phyloP scores from a whole-genome alignment of 441 rosid species.

The Hypseocharis bilobata region DNA sequence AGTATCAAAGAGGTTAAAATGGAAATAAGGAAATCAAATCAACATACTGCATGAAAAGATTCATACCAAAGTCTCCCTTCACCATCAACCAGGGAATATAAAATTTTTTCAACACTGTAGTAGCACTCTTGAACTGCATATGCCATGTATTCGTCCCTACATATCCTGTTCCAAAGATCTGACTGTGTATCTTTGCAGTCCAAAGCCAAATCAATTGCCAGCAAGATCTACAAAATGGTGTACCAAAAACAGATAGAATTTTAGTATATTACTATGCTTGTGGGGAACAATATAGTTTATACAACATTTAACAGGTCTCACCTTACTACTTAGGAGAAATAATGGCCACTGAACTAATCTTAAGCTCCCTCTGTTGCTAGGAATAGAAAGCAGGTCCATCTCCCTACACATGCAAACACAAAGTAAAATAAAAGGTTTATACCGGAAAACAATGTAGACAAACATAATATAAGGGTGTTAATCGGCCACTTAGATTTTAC shows the following conservation, averaged over 20 bases:
- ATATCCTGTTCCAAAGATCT: conserved; percentile 71
- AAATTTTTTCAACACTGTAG: conserved; percentile 67
- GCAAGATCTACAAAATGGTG: conserved; percentile 54
- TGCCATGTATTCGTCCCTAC: conserved; percentile 91
- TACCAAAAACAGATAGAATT: conserved; percentile 17
- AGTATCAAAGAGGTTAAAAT: not conserved
- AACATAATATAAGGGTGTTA: no score
- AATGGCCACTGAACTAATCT: conserved; percentile 96
- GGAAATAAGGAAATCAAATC: not conserved
- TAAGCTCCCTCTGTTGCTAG: conserved; percentile 89
- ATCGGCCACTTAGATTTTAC: conserved; percentile 27
- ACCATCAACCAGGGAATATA: conserved; percentile 78
- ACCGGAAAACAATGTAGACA: not conserved
- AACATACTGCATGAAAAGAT: conserved; percentile 10
- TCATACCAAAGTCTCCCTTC: conserved; percentile 88
- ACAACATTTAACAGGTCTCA: conserved; percentile 26
- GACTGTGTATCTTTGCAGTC: conserved; percentile 80
- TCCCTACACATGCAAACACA: conserved; percentile 47
- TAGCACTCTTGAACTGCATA: conserved; percentile 97
- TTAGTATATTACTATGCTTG: conserved; percentile 14
- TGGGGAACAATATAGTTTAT: not conserved
- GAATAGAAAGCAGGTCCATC: conserved; percentile 89
- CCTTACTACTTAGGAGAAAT: conserved; percentile 99
- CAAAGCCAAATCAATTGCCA: conserved; percentile 92
- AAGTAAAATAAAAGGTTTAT: conserved; percentile 3